Evolutionary conservation across 2,329 filamentous ascomycete genomes (phyloP).

Genomic region (Colletotrichum sp.): DNA sequence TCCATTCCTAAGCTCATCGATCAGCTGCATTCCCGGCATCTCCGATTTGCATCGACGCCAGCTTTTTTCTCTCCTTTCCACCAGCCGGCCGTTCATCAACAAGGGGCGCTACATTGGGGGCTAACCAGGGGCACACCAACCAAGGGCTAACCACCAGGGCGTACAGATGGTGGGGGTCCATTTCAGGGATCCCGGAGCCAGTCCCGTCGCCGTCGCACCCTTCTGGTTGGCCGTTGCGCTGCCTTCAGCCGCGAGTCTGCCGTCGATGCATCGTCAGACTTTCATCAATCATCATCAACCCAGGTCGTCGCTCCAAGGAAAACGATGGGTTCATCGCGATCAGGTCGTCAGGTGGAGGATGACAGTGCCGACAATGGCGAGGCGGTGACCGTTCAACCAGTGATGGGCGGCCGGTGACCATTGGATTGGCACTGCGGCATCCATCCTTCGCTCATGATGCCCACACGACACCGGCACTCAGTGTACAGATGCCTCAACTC

Average conservation of each 20-base stretch:
- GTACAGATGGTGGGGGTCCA: not conserved
- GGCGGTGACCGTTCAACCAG: not conserved
- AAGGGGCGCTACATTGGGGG: not conserved
- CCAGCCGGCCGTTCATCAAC: not conserved
- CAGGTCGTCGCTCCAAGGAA: not conserved
- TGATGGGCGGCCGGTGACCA: not conserved
- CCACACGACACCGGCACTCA: not conserved
- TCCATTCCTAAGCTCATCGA: not conserved
- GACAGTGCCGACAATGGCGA: not conserved
- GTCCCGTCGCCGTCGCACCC: constrained; percentile 4
- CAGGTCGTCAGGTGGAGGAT: not conserved
- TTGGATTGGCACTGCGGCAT: not conserved
- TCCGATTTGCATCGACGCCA: constrained; percentile 7
- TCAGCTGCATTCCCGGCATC: not conserved
- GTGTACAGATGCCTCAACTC: not conserved
- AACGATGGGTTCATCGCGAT: not conserved
- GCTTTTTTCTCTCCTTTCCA: not conserved
- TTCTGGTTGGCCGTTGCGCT: not conserved
- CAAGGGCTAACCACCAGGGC: not conserved
- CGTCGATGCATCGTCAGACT: not conserved
- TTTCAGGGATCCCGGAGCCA: constrained; percentile 3
- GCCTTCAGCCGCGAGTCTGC: not conserved
- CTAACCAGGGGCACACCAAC: not conserved
- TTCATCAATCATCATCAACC: not conserved
- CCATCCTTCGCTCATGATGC: not conserved